Conservation (phyloP, 164 flowering plant genomes). For the Piper longum region DNA sequence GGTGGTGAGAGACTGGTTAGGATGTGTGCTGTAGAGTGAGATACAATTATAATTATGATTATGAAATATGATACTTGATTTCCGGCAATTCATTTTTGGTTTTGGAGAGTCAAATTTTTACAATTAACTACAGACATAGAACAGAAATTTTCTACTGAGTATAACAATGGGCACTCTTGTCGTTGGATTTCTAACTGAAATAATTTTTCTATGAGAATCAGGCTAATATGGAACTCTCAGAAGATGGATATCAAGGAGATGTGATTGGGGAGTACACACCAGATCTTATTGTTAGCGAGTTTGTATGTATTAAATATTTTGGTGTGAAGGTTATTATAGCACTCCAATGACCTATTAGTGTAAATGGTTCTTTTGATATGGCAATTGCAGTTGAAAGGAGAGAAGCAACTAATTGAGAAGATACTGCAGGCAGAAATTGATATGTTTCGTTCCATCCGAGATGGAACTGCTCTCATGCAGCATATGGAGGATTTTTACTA, state of each 20-base stretch:
- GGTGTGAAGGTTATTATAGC: neutral
- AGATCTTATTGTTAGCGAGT: slow-evolving; percentile 74
- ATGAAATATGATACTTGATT: no score
- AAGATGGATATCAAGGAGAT: slow-evolving; percentile 74
- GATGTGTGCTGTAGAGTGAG: no score
- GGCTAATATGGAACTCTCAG: slow-evolving; percentile 50
- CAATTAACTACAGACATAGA: no score
- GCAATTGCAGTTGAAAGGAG: slow-evolving; percentile 75
- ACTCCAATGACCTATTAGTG: neutral
- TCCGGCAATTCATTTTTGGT: no score
- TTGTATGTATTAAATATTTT: slow-evolving; percentile 42
- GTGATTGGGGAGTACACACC: slow-evolving; percentile 85
- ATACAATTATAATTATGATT: no score
- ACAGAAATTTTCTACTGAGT: no score
- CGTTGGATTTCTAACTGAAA: no score
- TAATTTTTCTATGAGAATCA: slow-evolving; percentile 12
- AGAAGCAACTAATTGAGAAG: slow-evolving; percentile 70
- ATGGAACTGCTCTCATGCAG: slow-evolving; percentile 96
- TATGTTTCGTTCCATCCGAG: slow-evolving; percentile 75
- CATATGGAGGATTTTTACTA: slow-evolving; percentile 99
- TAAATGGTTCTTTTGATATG: neutral
- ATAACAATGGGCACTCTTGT: no score
- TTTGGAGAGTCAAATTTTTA: no score
- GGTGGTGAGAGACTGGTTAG: no score
- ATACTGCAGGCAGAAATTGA: slow-evolving; percentile 82